Evolutionary conservation across 2,329 filamentous ascomycete species (phyloP), one percentile per base, ranked within the genome.

Genomic region (Aureobasidium lini): DNA sequence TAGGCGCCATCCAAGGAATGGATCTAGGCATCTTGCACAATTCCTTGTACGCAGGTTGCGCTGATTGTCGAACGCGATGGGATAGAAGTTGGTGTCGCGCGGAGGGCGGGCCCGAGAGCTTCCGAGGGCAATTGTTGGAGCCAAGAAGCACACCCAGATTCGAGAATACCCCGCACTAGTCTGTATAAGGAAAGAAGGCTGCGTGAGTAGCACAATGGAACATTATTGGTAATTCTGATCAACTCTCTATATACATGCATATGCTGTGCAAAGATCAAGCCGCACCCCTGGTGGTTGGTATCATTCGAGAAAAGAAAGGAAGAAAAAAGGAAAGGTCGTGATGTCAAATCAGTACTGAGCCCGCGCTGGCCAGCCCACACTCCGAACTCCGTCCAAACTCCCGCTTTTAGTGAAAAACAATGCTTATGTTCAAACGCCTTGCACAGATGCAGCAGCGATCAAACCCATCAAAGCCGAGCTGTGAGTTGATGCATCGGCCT

Each of bases 381-480:
- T 49, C 34, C 48, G 39, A 29, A 11, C 16, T 37, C 10, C 34
- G 8, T 36, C 34, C 4, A 48, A 32, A 36, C 31, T 49, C 47
- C 31, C 37, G 18, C 18, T 37, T 50, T 37, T 37, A n/a, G 23
- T 15, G 9, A 15, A 15, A 9, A 32, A 23, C n/a, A 32, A 11
- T 39, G 10, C 18, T 28, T 5, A 28, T 39, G 16, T 40, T 40
- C 37, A 34, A 9, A 23, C 34, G 23, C 32, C 28, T 57, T 57
- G 54, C 15, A 43, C 54, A 48, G 28, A 39, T 47, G 63, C 65
- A 68, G 84, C 85, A 31, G 83, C 87, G 61, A 90, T 82, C 32
- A 90, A 72, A 37, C 79, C 81, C 71, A 89, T 87, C 71, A 89
- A 72, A 0, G 84, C 86, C 16, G 82, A 83, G 66, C 81, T 83